These are phyloP conservation scores for Monilinia vaccinii-corymbosi DNA, from an alignment of 2,329 filamentous ascomycete genomes.

Conservation along the genomic window DNA sequence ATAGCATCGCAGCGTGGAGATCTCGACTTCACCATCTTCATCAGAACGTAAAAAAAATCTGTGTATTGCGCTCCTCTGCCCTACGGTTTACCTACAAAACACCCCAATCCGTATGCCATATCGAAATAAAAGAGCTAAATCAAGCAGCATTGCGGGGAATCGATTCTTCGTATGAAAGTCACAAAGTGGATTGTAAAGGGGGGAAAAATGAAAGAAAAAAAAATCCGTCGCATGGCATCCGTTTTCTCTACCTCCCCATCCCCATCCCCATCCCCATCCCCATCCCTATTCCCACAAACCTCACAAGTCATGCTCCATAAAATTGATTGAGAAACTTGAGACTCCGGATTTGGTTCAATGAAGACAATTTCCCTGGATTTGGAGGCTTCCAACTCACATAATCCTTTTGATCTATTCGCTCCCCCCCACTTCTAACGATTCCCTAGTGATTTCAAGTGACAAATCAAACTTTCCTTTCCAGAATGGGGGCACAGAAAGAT, in stretches of 20 bases:
- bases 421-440: background rate
- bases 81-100: constrained; percentile 5
- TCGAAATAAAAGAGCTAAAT: background rate
- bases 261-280: too few relatives aligned
- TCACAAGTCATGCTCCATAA: background rate
- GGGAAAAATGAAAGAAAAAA: background rate
- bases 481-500: background rate
- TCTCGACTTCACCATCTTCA: background rate
- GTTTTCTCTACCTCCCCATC: background rate
- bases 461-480: background rate
- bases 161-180: constrained; percentile 4
- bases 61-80: constrained; percentile 1
- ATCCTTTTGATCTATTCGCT: background rate
- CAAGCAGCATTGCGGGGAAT: constrained; percentile 2
- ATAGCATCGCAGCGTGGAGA: background rate
- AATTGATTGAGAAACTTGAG: background rate
- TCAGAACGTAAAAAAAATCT: background rate
- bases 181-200: constrained; percentile 4
- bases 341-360: background rate
- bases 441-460: background rate
- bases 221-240: background rate
- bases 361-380: background rate
- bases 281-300: background rate
- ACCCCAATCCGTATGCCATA: background rate
- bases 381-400: background rate